These are phyloP conservation scores for Russula abietina DNA, from an alignment of 768 basidiomycete genomes.

Conservation along the genomic window DNA sequence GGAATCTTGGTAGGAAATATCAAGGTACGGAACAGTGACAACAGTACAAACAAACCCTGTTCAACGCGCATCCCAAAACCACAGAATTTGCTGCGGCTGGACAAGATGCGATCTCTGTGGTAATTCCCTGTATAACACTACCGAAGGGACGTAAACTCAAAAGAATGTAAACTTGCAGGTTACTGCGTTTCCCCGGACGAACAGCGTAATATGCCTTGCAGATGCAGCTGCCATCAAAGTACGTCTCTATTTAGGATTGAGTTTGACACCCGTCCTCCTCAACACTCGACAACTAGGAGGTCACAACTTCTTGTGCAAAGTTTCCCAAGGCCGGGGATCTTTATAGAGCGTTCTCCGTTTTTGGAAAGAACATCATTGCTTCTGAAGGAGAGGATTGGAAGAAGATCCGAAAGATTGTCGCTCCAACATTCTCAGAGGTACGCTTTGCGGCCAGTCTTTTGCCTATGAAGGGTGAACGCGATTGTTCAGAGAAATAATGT, in stretches of 20 bases:
- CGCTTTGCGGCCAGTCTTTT: neutral
- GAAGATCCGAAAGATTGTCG: conserved; percentile 53
- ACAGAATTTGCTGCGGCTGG: conserved; percentile 16
- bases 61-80: neutral
- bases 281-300: conserved; percentile 38
- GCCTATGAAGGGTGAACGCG: neutral
- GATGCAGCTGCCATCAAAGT: conserved; percentile 20
- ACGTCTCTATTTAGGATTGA: neutral
- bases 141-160: neutral
- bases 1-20: neutral
- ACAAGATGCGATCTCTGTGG: conserved; percentile 5
- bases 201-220: conserved; percentile 3
- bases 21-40: neutral
- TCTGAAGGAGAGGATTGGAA: conserved; percentile 64
- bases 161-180: neutral
- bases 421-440: conserved; percentile 63
- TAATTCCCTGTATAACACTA: neutral
- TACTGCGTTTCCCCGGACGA: conserved; percentile 1
- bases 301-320: conserved; percentile 41
- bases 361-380: conserved; percentile 57
- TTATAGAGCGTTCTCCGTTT: conserved; percentile 44
- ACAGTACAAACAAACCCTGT: too few relatives aligned
- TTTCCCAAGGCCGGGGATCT: conserved; percentile 52
- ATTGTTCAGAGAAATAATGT: conserved; percentile 32
- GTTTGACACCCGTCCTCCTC: neutral